Base-by-base conservation (phyloP, 2,329 filamentous ascomycete genomes). In the Myriangium duriaei region DNA sequence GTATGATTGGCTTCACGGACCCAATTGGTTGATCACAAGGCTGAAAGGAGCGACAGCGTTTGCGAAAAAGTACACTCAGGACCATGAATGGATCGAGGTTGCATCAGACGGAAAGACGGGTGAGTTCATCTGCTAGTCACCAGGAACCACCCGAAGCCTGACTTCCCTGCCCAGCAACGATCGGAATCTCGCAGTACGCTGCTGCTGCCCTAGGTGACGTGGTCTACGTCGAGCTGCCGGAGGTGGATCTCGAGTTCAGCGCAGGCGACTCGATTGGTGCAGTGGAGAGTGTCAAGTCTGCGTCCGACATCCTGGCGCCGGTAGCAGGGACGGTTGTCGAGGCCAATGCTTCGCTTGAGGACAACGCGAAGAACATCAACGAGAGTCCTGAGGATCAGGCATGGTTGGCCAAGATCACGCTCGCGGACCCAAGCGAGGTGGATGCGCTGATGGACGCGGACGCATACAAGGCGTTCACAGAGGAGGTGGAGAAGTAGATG, bases 61-160 rank as follows among this genome's bases (percentile, higher is more conserved):
- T 39, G 66, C 73, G 51, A 88, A 91, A 66, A 83, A 79, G 60
- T 98, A 93, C 71, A 95, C 91, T 48, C 81, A 87, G 60, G 88
- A 95, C 58, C 91, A 98, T 70, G 91, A 98, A 69, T 98, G 91
- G 91, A 78, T 98, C 59, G 86, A 95, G 63, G 67, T 94, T 43
- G 79, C 78, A 40, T 76, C 75, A 36, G 82, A 92, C 63, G 77
- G 80, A 59, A 88, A 82, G 62, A 80, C 79, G 34, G 87, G 83
- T 68, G 74, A 26, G 48, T 36, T 33, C 32, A n/a, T n/a, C n/a
- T n/a, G n/a, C n/a, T n/a, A n/a, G n/a, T n/a, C n/a, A n/a, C n/a
- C n/a, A n/a, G n/a, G n/a, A n/a, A n/a, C n/a, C n/a, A n/a, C n/a
- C n/a, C n/a, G n/a, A n/a, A n/a, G n/a, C n/a, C n/a, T n/a, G n/a